These are phyloP conservation scores for Sporisorium reilianum DNA, from an alignment of 1,284 basidiomycete species.

Conservation along the genomic window DNA sequence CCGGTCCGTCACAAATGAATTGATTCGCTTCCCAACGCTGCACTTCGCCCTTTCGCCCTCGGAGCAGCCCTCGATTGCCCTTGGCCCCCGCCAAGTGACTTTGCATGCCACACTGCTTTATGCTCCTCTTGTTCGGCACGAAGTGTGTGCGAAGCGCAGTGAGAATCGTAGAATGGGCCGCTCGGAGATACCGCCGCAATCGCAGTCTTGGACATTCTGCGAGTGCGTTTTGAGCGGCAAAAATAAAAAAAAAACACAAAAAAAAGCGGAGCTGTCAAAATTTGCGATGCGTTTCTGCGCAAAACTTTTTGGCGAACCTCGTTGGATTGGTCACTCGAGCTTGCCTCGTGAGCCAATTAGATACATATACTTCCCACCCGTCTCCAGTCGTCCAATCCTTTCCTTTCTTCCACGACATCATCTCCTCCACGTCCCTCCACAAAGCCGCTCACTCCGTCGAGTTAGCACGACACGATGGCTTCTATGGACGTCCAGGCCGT, in stretches of 20 bases:
- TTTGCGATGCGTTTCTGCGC: conserved; percentile 8
- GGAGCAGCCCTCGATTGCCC: not conserved
- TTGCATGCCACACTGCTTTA: not conserved
- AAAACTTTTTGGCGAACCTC: conserved; percentile 17
- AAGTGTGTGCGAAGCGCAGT: not conserved
- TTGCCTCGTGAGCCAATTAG: conserved; percentile 6
- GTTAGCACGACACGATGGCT: conserved; percentile 12
- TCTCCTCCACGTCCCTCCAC: no score
- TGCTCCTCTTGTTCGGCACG: not conserved
- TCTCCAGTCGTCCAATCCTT: no score
- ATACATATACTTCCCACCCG: conserved; percentile 16
- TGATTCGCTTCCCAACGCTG: no score
- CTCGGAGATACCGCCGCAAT: not conserved
- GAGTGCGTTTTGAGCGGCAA: not conserved
- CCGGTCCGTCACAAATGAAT: no score
- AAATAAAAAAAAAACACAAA: not conserved
- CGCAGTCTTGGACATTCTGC: not conserved
- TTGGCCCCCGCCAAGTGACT: not conserved
- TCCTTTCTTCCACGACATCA: not conserved
- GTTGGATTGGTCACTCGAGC: conserved; percentile 12
- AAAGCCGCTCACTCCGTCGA: not conserved
- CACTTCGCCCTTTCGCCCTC: conserved; percentile 1
- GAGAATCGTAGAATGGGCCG: not conserved
- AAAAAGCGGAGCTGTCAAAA: conserved; percentile 2
- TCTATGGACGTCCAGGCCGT: conserved; percentile 17